Evolutionary conservation across 2,329 filamentous ascomycete genomes (phyloP), one percentile per base, ranked within the genome.

Genomic region (Aspergillus quadricinctus): DNA sequence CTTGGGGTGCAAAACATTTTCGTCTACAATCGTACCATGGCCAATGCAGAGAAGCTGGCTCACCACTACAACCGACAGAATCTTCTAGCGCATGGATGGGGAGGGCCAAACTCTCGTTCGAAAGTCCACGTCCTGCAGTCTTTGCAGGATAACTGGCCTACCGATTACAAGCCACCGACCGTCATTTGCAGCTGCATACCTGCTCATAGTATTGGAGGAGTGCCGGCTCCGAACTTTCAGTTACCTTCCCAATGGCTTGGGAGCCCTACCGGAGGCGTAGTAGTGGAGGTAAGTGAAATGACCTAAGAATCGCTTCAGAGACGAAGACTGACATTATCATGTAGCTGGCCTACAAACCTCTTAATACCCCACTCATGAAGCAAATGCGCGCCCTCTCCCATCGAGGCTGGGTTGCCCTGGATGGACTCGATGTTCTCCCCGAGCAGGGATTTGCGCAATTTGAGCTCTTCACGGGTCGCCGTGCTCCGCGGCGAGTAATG

Each of bases 391-490:
- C 64, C 5, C 61, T 70, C 19, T 72, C 69, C 8, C 67, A 71
- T 50, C 70, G 70, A 9, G 72, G 72, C 8, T 75, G 72, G 73
- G 69, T 74, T n/a, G 68, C 71, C 0, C 57, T 74, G 21, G 73
- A 75, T 37, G 73, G 73, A 14, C 70, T 75, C 3, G 72, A 75
- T 41, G 69, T 75, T 14, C 68, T 75, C 4, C 71, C 72, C 1
- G 73, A 75, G 57, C 72, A 75, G 57, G 73, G 72, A 0, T 74
- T 75, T 49, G 72, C 72, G 3, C 73, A 75, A 48, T 75, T 75
- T 35, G 73, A 75, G 50, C 60, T 75, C 2, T 72, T 75, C 48
- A 75, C 72, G 1, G 70, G 72, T 8, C 69, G 71, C 10, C 71
- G 71, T n/a, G 72, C 72, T 17, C 72, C 73, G 4, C 66, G 72